Conservation (phyloP, 257 asterid genomes). For the Rehmannia glutinosa region DNA sequence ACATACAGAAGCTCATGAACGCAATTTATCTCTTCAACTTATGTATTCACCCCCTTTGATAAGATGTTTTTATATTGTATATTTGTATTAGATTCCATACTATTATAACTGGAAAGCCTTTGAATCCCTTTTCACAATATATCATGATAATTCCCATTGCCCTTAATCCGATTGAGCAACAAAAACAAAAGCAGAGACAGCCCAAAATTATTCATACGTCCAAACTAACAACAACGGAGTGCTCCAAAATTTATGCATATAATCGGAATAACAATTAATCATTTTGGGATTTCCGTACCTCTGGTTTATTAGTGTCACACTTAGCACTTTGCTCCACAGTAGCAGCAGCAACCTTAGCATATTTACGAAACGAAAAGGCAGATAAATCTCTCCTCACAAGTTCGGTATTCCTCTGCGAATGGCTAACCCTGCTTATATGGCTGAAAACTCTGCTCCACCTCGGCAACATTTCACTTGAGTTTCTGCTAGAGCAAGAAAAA, state of each 20-base stretch:
- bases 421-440: slow-evolving; percentile 31
- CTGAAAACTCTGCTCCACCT: slow-evolving; percentile 57
- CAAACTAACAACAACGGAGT: not conserved
- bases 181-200: not conserved
- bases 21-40: not conserved
- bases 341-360: slow-evolving; percentile 52
- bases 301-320: slow-evolving; percentile 23
- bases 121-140: not conserved
- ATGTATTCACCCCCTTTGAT: not conserved
- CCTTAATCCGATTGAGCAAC: not conserved
- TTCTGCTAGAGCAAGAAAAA: not conserved
- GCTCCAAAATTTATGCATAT: not conserved
- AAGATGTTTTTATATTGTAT: not conserved
- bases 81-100: not conserved
- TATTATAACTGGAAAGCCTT: not conserved
- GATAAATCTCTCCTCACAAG: slow-evolving; percentile 26
- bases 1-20: not conserved
- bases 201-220: not conserved
- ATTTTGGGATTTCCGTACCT: slow-evolving; percentile 28
- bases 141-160: not conserved
- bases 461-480: slow-evolving; percentile 38
- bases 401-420: slow-evolving; percentile 24
- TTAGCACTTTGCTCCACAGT: slow-evolving; percentile 33
- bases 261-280: not conserved
- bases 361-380: slow-evolving; percentile 28